Evolutionary conservation across 2,329 filamentous ascomycete genomes (phyloP).

Genomic region (Hypoxylon rubiginosum): DNA sequence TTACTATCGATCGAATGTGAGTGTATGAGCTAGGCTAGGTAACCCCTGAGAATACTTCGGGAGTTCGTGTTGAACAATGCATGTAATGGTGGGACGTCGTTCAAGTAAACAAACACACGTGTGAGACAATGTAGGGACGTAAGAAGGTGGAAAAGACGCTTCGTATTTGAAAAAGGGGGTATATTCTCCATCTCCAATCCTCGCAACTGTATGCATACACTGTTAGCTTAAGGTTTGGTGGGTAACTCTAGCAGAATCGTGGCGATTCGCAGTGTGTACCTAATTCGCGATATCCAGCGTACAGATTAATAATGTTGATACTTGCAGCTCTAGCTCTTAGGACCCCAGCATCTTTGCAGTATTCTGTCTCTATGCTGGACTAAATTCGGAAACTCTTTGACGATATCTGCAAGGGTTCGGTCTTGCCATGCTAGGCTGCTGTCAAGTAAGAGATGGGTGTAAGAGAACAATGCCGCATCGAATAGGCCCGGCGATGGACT

Average conservation of each 20-base stretch:
- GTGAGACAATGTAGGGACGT: neutral
- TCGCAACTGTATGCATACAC: neutral
- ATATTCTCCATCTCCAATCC: slow-evolving; percentile 19
- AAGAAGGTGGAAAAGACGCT: neutral
- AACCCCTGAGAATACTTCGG: no score
- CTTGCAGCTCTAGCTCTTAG: neutral
- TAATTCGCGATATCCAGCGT: neutral
- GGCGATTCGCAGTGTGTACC: neutral
- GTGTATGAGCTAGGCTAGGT: no score
- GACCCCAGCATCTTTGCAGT: slow-evolving; percentile 62
- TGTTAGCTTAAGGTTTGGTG: neutral
- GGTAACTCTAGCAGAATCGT: neutral
- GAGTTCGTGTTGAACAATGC: neutral
- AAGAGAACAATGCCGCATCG: slow-evolving; percentile 91
- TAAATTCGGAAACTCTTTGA: slow-evolving; percentile 72
- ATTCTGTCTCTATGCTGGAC: slow-evolving; percentile 74
- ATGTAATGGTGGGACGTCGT: neutral
- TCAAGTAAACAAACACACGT: neutral
- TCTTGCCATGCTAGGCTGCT: slow-evolving; percentile 74
- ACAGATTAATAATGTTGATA: neutral
- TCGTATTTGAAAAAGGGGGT: slow-evolving; percentile 8
- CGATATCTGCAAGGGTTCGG: slow-evolving; percentile 67
- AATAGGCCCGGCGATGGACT: slow-evolving; percentile 75
- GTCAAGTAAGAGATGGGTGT: slow-evolving; percentile 84
- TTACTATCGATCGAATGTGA: no score